A percentile compares a stretch with the other conserved stretches of the same genome.
Conservation (phyloP, 1,139 yeast species). For the Suhomyces bolitotheri region DNA sequence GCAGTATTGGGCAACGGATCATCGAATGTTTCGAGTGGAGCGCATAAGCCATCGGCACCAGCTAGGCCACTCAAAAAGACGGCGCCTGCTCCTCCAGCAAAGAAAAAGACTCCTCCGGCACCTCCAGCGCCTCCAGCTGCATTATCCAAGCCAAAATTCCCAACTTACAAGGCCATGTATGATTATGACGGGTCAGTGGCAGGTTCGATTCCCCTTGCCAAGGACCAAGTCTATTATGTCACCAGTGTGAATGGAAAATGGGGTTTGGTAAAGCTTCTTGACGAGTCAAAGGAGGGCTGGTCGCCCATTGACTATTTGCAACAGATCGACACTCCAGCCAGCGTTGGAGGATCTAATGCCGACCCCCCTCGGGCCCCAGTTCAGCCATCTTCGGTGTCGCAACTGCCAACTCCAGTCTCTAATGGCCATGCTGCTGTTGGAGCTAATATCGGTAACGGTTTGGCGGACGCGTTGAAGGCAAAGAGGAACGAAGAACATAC, state of each 20-base stretch:
- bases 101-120: conserved; percentile 52
- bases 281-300: conserved; percentile 89
- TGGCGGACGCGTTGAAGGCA: conserved; percentile 74
- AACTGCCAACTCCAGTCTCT: conserved; percentile 19
- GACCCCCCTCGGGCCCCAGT: conserved; percentile 39
- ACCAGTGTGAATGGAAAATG: conserved; percentile 77
- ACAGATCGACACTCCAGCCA: conserved; percentile 53
- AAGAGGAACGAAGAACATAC: conserved; percentile 63
- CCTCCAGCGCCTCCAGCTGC: conserved; percentile 57
- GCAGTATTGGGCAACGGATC: conserved; percentile 13
- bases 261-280: conserved; percentile 82
- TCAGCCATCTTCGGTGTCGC: conserved; percentile 16
- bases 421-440: conserved; percentile 4
- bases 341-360: conserved; percentile 21
- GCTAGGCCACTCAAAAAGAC: conserved; percentile 34
- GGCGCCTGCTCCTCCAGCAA: conserved; percentile 40
- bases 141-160: conserved; percentile 60
- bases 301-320: conserved; percentile 90
- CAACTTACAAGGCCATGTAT: conserved; percentile 82
- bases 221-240: conserved; percentile 74
- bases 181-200: conserved; percentile 88
- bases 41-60: conserved; percentile 18
- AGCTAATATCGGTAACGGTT: conserved; percentile 53
- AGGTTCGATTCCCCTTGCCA: conserved; percentile 72
- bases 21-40: conserved; percentile 11